phyloP scores from a whole-genome alignment of 257 asterid species.

The Nicotiana obtusifolia region DNA sequence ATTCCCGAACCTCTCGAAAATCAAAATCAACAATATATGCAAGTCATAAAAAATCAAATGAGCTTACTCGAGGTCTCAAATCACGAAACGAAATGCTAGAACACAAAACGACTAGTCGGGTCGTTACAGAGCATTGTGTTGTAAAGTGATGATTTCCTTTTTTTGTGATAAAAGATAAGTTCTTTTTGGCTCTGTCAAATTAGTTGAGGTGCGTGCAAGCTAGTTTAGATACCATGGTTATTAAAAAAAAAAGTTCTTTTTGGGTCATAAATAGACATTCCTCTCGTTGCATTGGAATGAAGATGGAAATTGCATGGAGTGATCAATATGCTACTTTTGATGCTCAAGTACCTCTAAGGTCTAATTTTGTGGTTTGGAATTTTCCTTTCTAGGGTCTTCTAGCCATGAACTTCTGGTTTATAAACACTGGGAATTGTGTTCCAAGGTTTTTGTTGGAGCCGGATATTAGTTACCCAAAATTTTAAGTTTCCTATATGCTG shows the following conservation, averaged over 20 bases:
- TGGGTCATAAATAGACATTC: background rate
- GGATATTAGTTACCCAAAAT: background rate
- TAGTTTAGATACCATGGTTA: too few species aligned
- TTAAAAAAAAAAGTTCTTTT: background rate
- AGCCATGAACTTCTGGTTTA: background rate
- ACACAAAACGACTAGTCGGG: too few species aligned
- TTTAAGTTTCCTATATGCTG: slow-evolving; percentile 34
- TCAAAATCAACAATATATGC: too few species aligned
- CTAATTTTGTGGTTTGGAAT: background rate
- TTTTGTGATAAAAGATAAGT: background rate
- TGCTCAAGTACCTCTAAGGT: background rate
- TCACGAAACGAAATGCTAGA: too few species aligned
- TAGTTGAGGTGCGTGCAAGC: too few species aligned
- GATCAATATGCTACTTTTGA: background rate
- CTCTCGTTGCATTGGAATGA: background rate
- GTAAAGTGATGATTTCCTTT: background rate
- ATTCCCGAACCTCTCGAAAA: too few species aligned
- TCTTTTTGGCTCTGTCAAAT: background rate
- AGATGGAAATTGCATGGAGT: background rate
- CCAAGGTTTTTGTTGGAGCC: slow-evolving; percentile 3
- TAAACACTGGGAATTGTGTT: background rate
- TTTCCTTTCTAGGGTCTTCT: background rate
- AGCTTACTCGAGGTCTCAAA: too few species aligned
- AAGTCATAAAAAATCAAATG: too few species aligned
- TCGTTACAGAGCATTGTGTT: too few species aligned